A percentile compares a stretch with the other conserved stretches of the same genome.
Evolutionary conservation across 306 rosid species (phyloP).

Genomic region (Gillenia trifoliata): DNA sequence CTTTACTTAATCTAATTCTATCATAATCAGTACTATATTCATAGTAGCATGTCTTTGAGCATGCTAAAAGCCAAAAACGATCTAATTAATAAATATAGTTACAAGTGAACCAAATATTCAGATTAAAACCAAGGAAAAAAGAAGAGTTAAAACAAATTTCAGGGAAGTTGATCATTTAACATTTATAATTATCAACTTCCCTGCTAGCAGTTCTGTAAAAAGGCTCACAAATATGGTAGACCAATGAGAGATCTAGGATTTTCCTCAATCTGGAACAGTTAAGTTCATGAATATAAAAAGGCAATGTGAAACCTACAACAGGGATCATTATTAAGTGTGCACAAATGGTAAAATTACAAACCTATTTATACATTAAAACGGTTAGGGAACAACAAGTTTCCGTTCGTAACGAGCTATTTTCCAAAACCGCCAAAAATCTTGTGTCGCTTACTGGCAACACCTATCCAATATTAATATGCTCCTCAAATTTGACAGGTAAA

Average conservation of each 20-base stretch:
- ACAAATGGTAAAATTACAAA: neutral
- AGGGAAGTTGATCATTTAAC: neutral
- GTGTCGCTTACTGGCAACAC: neutral
- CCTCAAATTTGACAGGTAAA: neutral
- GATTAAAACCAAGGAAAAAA: neutral
- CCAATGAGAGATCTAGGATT: neutral
- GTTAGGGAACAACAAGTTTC: neutral
- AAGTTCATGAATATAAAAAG: neutral
- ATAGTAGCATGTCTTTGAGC: neutral
- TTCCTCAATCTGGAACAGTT: neutral
- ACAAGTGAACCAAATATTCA: neutral
- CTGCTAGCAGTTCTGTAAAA: neutral
- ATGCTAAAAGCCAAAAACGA: neutral
- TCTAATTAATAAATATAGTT: neutral
- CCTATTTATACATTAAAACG: neutral
- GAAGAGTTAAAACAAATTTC: neutral
- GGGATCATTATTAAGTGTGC: neutral
- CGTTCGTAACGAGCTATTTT: neutral
- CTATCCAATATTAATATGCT: neutral
- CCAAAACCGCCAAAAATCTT: neutral
- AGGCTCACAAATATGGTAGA: neutral
- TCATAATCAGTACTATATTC: neutral
- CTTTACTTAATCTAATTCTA: neutral
- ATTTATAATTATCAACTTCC: neutral
- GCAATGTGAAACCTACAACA: neutral